phyloP scores from a whole-genome alignment of 2,329 filamentous ascomycete species.

The Lasiodiplodia gonubiensis region DNA sequence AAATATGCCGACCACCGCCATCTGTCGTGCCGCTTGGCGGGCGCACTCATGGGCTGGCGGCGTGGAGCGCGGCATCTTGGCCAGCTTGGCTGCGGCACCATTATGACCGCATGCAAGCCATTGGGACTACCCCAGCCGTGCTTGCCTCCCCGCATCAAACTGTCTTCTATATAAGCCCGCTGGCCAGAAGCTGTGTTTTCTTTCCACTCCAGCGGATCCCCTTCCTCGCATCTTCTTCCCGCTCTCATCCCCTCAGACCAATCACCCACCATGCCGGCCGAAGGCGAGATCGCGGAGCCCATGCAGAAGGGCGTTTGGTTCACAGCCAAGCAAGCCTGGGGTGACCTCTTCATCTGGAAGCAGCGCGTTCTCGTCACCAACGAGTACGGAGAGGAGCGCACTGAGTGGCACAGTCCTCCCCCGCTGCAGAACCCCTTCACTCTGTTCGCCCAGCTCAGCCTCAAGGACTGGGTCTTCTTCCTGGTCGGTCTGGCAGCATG shows the following conservation, averaged over 20 bases:
- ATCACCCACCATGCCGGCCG: conserved; percentile 10
- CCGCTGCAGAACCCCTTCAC: conserved; percentile 73
- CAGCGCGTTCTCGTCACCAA: conserved; percentile 72
- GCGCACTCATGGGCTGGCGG: not conserved
- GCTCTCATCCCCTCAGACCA: conserved; percentile 1
- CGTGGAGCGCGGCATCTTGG: conserved; percentile 22
- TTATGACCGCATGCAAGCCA: conserved; percentile 15
- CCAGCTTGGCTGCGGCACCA: conserved; percentile 19
- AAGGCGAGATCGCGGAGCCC: conserved; percentile 64
- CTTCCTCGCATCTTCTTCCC: not conserved
- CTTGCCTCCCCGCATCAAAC: not conserved
- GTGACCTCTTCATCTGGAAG: conserved; percentile 75
- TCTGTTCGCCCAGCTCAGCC: conserved; percentile 67
- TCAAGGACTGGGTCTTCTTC: conserved; percentile 75
- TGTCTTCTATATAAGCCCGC: conserved; percentile 8
- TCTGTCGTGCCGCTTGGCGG: conserved; percentile 15
- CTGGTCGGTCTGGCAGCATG: conserved; percentile 75
- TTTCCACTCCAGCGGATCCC: not conserved
- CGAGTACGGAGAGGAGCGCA: conserved; percentile 66
- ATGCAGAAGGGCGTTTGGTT: conserved; percentile 69
- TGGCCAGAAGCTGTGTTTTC: not conserved
- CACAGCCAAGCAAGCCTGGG: conserved; percentile 67
- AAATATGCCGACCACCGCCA: not conserved
- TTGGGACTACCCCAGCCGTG: conserved; percentile 23
- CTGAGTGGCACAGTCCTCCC: conserved; percentile 72